A percentile compares a stretch with the other conserved stretches of the same genome.
phyloP scores from a whole-genome alignment of 2,329 filamentous ascomycete species.

The Trichoderma simmonsii region DNA sequence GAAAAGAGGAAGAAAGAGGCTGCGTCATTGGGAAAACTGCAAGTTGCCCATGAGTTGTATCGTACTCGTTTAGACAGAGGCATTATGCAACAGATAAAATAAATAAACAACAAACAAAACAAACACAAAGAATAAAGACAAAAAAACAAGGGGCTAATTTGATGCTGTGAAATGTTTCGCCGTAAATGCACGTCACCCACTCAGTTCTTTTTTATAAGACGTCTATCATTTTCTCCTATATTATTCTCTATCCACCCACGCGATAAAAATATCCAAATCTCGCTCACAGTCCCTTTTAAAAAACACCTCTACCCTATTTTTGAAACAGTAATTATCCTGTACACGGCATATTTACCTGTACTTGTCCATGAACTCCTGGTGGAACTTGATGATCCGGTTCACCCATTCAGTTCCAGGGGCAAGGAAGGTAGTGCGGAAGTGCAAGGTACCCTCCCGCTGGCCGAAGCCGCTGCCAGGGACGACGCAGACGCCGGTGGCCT shows the following conservation, averaged over 20 bases:
- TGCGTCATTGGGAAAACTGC: background rate
- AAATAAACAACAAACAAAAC: background rate
- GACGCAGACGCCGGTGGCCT: constrained; percentile 91
- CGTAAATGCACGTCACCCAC: background rate
- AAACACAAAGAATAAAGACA: background rate
- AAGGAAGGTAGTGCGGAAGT: constrained; percentile 96
- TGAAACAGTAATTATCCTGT: background rate
- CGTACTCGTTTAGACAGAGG: background rate
- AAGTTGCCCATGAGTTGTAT: background rate
- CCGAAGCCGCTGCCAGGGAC: constrained; percentile 92
- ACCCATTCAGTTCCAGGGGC: constrained; percentile 97
- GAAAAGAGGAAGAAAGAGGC: background rate
- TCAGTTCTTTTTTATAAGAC: background rate
- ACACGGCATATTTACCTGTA: constrained; percentile 47
- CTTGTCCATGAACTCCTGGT: constrained; percentile 85
- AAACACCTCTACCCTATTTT: background rate
- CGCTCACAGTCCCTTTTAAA: background rate
- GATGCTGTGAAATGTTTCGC: background rate
- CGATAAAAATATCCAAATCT: background rate
- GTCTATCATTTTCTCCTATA: background rate
- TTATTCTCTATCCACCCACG: background rate
- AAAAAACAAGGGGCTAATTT: background rate
- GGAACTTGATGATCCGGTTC: constrained; percentile 81
- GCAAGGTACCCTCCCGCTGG: constrained; percentile 84
- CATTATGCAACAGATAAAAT: background rate